Evolutionary conservation across 768 basidiomycete genomes (phyloP).

Genomic region (Lentinula detonsa): DNA sequence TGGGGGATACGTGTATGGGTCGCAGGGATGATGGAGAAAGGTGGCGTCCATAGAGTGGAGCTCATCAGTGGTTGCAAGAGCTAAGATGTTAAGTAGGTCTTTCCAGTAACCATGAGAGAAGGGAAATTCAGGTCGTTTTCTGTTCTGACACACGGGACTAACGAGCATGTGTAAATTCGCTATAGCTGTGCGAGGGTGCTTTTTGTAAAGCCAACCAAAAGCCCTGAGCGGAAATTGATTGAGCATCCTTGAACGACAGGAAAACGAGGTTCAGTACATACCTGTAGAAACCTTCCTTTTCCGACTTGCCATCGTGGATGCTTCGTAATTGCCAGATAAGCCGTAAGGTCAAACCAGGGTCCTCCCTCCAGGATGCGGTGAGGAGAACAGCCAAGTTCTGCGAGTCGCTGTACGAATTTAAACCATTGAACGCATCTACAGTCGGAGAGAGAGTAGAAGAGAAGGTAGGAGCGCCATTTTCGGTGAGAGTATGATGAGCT

Average conservation of each 20-base stretch:
- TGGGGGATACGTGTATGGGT: conserved; percentile 9
- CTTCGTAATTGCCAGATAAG: conserved; percentile 66
- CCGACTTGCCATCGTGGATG: conserved; percentile 65
- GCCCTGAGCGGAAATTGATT: conserved; percentile 23
- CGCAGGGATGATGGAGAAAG: conserved; percentile 18
- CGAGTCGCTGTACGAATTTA: conserved; percentile 21
- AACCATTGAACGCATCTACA: conserved; percentile 51
- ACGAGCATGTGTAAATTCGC: conserved; percentile 50
- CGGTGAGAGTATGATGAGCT: conserved; percentile 39
- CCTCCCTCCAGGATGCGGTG: conserved; percentile 49
- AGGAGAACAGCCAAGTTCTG: conserved; percentile 29
- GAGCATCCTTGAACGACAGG: not conserved
- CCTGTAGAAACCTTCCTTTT: conserved; percentile 57
- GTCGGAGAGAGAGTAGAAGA: conserved; percentile 43
- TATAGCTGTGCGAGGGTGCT: conserved; percentile 68
- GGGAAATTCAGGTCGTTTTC: conserved; percentile 18
- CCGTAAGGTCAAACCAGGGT: conserved; percentile 50
- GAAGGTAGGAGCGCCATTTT: conserved; percentile 46
- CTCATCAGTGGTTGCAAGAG: conserved; percentile 49
- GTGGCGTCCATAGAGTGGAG: conserved; percentile 21
- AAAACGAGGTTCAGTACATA: conserved; percentile 15
- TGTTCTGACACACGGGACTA: conserved; percentile 39
- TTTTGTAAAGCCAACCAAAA: conserved; percentile 63
- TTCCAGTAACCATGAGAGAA: conserved; percentile 67
- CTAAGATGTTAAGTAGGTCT: conserved; percentile 64